Conservation (phyloP, 2,329 filamentous ascomycete genomes). For the Arthrobotrys iridis region DNA sequence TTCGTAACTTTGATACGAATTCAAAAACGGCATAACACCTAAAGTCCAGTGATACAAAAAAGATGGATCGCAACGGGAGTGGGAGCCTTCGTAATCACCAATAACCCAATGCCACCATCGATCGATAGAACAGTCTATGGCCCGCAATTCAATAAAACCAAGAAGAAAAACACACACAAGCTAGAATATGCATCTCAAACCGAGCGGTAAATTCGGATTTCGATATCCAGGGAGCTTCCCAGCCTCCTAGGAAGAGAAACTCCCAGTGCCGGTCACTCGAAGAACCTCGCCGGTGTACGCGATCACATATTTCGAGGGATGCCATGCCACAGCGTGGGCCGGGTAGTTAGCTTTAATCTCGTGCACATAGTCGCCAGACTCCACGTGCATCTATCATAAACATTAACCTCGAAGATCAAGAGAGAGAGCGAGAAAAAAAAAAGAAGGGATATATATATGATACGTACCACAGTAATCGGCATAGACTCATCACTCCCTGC, state of each 20-base stretch:
- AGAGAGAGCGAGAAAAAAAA: background rate
- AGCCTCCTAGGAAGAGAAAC: conserved; percentile 36
- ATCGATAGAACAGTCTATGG: no score
- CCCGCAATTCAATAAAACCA: background rate
- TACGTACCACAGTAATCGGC: conserved; percentile 57
- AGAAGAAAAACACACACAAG: background rate
- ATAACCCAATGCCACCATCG: no score
- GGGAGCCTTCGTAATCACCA: no score
- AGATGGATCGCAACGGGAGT: no score
- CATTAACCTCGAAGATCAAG: background rate
- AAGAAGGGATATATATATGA: background rate
- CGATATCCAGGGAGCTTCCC: conserved; percentile 7
- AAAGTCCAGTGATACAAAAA: no score
- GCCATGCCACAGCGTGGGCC: conserved; percentile 59
- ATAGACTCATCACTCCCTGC: conserved; percentile 66
- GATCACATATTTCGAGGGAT: conserved; percentile 59
- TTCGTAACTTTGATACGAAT: no score
- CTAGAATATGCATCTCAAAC: background rate
- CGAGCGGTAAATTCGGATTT: conserved; percentile 7
- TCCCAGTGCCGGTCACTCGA: conserved; percentile 42
- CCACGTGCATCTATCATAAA: conserved; percentile 57
- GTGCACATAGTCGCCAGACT: conserved; percentile 59
- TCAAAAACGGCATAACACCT: no score
- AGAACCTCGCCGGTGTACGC: conserved; percentile 59
- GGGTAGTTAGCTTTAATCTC: conserved; percentile 58